A percentile compares a stretch with the other conserved stretches of the same genome.
Evolutionary conservation across 1,284 basidiomycete genomes (phyloP).

Genomic region (Apiotrichum porosum): DNA sequence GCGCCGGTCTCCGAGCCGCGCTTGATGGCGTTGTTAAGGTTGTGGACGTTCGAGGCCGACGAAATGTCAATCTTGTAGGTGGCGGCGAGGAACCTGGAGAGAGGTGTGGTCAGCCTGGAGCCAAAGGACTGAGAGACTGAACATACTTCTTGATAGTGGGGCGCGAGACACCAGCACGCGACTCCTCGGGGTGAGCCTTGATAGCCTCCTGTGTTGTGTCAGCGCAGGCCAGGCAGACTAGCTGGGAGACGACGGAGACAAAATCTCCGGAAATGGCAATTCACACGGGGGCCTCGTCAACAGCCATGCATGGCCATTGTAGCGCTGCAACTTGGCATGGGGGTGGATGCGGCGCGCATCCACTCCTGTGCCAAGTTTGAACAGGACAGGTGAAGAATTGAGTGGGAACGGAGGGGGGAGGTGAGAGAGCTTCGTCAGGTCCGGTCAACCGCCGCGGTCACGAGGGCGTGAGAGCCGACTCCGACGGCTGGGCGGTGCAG

Average conservation of each 20-base stretch:
- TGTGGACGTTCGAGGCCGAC: slow-evolving; percentile 64
- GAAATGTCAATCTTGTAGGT: slow-evolving; percentile 74
- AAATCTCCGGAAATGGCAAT: slow-evolving; percentile 34
- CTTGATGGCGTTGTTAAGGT: slow-evolving; percentile 75
- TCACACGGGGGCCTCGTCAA: not conserved
- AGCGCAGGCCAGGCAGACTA: not conserved
- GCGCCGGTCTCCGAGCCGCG: slow-evolving; percentile 71
- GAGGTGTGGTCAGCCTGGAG: slow-evolving; percentile 13
- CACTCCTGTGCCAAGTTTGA: not conserved
- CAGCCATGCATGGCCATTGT: slow-evolving; percentile 8
- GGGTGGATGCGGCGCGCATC: not conserved
- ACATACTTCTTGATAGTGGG: slow-evolving; percentile 86
- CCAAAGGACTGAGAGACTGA: too few species aligned
- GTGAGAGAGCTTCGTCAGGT: not conserved
- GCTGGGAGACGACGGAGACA: not conserved
- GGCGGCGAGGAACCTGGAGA: slow-evolving; percentile 63
- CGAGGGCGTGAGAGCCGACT: slow-evolving; percentile 1
- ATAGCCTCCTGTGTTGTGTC: slow-evolving; percentile 62
- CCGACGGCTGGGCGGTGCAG: not conserved
- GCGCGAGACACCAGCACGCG: slow-evolving; percentile 79
- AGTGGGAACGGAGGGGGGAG: not conserved
- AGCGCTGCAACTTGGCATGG: not conserved
- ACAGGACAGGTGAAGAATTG: not conserved
- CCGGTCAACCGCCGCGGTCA: not conserved
- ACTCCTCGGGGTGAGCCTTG: slow-evolving; percentile 65